Conservation (phyloP, 139 green algal species). For the Chlamydomonas eustigma region DNA sequence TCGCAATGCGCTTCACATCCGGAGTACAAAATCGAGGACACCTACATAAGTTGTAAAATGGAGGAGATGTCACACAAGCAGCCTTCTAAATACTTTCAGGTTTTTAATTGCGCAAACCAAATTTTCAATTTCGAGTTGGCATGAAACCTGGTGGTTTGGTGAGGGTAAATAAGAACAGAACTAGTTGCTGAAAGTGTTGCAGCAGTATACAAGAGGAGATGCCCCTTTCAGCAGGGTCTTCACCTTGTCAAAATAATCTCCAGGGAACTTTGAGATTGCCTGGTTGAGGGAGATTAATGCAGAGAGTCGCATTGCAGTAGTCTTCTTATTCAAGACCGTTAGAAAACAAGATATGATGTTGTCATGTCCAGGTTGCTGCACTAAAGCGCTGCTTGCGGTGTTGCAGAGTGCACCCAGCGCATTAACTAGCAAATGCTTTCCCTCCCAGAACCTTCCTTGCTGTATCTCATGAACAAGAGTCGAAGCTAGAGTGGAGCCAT, state of each 20-base stretch:
- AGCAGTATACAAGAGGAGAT: neutral
- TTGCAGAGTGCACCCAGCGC: constrained; percentile 47
- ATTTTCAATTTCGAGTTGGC: neutral
- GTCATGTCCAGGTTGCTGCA: neutral
- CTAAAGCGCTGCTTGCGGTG: constrained; percentile 14
- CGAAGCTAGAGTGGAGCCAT: constrained; percentile 12
- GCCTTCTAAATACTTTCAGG: neutral
- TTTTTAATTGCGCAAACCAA: neutral
- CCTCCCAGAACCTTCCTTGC: constrained; percentile 73
- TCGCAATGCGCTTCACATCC: too few relatives aligned
- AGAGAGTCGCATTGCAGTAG: neutral
- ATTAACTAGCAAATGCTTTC: constrained; percentile 66
- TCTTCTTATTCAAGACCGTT: neutral
- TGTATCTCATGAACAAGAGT: constrained; percentile 34
- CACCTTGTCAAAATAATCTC: constrained; percentile 13
- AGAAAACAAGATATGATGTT: neutral
- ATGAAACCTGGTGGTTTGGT: too few relatives aligned
- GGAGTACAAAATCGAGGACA: too few relatives aligned
- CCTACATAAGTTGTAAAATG: too few relatives aligned
- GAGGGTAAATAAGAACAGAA: neutral
- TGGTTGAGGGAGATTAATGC: neutral
- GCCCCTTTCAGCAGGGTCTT: neutral
- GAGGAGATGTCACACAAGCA: neutral
- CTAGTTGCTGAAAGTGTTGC: neutral
- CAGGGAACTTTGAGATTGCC: neutral